Evolutionary conservation across 1,284 basidiomycete genomes (phyloP).

Genomic region (Heterobasidion irregulare): DNA sequence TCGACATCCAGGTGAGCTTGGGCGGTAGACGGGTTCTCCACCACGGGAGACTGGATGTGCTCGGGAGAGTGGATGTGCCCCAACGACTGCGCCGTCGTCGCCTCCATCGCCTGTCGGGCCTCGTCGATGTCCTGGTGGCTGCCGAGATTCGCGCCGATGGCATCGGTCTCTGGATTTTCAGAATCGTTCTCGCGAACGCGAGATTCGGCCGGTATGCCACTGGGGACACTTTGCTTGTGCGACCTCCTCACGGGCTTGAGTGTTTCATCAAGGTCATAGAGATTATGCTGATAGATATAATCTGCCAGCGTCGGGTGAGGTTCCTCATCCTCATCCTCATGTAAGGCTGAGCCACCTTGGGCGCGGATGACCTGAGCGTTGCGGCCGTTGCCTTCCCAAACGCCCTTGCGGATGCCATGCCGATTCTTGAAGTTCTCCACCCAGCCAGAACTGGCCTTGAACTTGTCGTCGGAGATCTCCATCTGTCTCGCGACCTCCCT

Average conservation of each 20-base stretch:
- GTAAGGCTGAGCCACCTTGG: slow-evolving; percentile 9
- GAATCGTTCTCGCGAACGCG: no score
- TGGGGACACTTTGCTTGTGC: no score
- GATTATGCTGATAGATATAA: slow-evolving; percentile 6
- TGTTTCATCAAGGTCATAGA: slow-evolving; percentile 9
- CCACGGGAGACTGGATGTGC: not conserved
- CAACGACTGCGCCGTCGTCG: not conserved
- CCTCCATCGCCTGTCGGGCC: not conserved
- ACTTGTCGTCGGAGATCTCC: slow-evolving; percentile 58
- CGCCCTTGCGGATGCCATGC: slow-evolving; percentile 60
- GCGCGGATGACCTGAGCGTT: slow-evolving; percentile 21
- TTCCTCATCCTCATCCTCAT: not conserved
- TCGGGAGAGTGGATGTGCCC: not conserved
- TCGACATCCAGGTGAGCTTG: not conserved
- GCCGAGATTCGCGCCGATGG: no score
- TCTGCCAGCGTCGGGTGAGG: slow-evolving; percentile 8
- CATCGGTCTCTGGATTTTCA: no score
- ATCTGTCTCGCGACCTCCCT: slow-evolving; percentile 55
- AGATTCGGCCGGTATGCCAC: no score
- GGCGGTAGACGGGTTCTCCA: not conserved
- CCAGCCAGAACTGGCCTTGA: slow-evolving; percentile 89
- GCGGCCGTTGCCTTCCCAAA: slow-evolving; percentile 36
- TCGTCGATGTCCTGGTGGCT: no score
- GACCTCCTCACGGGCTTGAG: not conserved
- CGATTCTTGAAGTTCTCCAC: slow-evolving; percentile 87